Evolutionary conservation across 2,329 filamentous ascomycete species (phyloP), one percentile per base, ranked within the genome.

Genomic region (Colletotrichum truncatum): DNA sequence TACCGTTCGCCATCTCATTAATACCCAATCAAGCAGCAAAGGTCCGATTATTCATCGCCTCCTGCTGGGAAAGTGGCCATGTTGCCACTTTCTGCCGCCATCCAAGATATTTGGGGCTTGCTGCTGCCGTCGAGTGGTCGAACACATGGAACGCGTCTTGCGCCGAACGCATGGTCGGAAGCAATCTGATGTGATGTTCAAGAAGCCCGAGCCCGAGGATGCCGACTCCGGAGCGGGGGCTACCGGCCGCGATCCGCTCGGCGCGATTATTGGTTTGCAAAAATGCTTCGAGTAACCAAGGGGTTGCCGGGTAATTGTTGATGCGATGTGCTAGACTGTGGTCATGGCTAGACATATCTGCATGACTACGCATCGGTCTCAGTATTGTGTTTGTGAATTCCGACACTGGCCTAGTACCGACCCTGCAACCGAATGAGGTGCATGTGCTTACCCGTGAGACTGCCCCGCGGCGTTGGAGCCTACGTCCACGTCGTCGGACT

Each of bases 1-100:
- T n/a, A 26, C 48, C 28, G 6, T n/a, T 23, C 23, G 43, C 25
- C 41, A 28, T 18, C 16, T 23, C 7, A 18, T 28, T 36, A n/a
- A n/a, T n/a, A n/a, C 43, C 43, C 36, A 41, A 25, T 63, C 25
- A 63, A 21, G 52, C 63, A 41, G 58, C 43, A 49, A 51, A 63
- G 16, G 14, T 55, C 2, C 51, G 49, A n/a, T 63, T 49, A n/a
- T 56, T 55, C 34, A 62, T 56, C 30, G 43, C 51, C 39, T 74
- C 69, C 55, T 70, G 56, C 66, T 72, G 72, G n/a, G 61, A 66
- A 21, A 72, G 55, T 26, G 75, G 74, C 75, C 75, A 78, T 11
- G 75, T 78, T 16, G 68, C 65, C 28, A 73, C 63, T 59, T 77
- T 76, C 32, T 68, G 68, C 49, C 73, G 72, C 60, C 70, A 72